Base-by-base conservation (phyloP, 2,329 filamentous ascomycete species). In the Fusarium xylarioides region DNA sequence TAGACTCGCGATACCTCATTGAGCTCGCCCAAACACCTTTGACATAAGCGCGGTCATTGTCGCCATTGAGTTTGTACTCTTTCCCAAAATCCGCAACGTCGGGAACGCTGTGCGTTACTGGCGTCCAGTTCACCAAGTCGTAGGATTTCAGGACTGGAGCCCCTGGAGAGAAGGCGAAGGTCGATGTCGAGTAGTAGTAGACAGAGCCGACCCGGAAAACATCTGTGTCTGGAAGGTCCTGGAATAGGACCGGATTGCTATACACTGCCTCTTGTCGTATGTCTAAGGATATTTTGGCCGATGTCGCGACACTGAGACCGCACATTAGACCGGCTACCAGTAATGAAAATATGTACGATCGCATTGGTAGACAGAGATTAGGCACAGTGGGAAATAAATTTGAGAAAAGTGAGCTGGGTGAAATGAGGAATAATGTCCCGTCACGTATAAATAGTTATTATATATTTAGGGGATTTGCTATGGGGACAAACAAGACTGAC, bases 21-120 rank as follows among this genome's bases (percentile, higher is more conserved):
- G 49, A 53, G 49, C 49, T 53, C 12, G 49, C 49, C 49, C 49
- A 53, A 37, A 53, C 15, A 15, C 49, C 49, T 37, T 53, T 53
- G 49, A 53, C 49, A 21, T 53, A 53, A 14, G 49, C 49, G 18
- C 32, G 49, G 32, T 53, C 30, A 12, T 53, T 53, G 23, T 53
- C 32, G 5, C 32, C 32, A 12, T 37, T 53, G 10, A 53, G 49
- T 2, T 11, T 53, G 5, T 53, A 53, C 5, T 53, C 49, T 16
- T 53, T 3, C 11, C 32, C 49, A 21, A 53, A 53, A 28, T 37
- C n/a, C 7, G 23, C 49, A 37, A 53, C 32, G 23, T 53, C 32
- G 9, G 32, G 18, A 28, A 53, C 49, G 18, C 49, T 53, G 10
- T 53, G 49, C 7, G 49, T 53, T 18, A 37, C 19, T 14, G 49